Evolutionary conservation across 495 filamentous ascomycete species (phyloP).

Genomic region (Venustampulla echinocandica): DNA sequence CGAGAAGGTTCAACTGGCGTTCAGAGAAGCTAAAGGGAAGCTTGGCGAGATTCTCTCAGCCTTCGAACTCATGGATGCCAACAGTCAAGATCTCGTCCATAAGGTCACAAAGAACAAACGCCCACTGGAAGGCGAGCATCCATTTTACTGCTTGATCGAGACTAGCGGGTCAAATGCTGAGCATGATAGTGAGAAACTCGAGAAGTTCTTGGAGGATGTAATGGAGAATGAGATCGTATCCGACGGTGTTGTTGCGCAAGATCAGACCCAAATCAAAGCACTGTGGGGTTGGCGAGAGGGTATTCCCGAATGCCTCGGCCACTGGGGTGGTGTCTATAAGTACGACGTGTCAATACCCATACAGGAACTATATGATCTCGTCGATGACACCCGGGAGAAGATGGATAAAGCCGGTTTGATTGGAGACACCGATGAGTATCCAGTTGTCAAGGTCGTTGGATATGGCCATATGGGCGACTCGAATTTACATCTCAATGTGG

Average conservation of each 20-base stretch:
- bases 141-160: constrained; percentile 95
- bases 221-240: constrained; percentile 75
- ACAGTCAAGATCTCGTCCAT: constrained; percentile 66
- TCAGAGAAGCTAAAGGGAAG: constrained; percentile 77
- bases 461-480: constrained; percentile 98
- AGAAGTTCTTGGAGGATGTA: constrained; percentile 78
- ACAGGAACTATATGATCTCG: constrained; percentile 75
- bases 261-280: constrained; percentile 77
- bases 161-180: constrained; percentile 91
- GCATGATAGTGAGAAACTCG: constrained; percentile 82
- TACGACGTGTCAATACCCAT: constrained; percentile 96
- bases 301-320: constrained; percentile 76
- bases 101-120: constrained; percentile 64
- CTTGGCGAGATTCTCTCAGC: constrained; percentile 92
- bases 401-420: constrained; percentile 66
- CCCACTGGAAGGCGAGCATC: constrained; percentile 72
- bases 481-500: constrained; percentile 87
- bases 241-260: constrained; percentile 84
- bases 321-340: constrained; percentile 95
- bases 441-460: constrained; percentile 82
- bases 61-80: constrained; percentile 92
- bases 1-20: constrained; percentile 75
- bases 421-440: constrained; percentile 65
- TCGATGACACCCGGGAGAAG: constrained; percentile 69
- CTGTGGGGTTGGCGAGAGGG: constrained; percentile 93